Evolutionary conservation across 257 asterid species (phyloP).

Genomic region (Nicotiana tomentosiformis): DNA sequence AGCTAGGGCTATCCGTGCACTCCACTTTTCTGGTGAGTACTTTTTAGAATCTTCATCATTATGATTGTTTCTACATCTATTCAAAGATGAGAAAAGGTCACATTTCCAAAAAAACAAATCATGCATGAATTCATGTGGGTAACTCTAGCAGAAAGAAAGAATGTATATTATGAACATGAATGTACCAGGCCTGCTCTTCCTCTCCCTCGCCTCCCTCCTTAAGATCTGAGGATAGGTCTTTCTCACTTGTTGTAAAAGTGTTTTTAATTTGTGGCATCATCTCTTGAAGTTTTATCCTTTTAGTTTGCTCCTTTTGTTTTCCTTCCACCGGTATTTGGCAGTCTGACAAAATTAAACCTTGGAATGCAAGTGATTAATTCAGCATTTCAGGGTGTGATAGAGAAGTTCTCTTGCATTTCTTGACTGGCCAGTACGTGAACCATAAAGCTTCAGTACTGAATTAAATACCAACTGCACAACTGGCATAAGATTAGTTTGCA

Average conservation of each 20-base stretch:
- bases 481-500: too few relatives aligned
- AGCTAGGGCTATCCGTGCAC: conserved; percentile 84
- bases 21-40: conserved; percentile 72
- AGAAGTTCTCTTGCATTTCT: too few relatives aligned
- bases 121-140: neutral
- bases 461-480: too few relatives aligned
- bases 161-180: too few relatives aligned
- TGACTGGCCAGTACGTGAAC: too few relatives aligned
- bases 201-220: neutral
- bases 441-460: too few relatives aligned
- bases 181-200: neutral
- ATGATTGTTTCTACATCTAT: neutral
- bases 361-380: too few relatives aligned
- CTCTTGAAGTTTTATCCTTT: neutral
- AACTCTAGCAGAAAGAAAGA: too few relatives aligned
- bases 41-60: neutral
- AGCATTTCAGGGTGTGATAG: too few relatives aligned
- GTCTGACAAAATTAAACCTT: too few relatives aligned
- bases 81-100: neutral
- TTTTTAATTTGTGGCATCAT: neutral
- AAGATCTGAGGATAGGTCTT: neutral
- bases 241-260: neutral
- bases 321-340: too few relatives aligned
- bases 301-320: too few relatives aligned
- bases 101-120: neutral